A percentile compares a stretch with the other conserved stretches of the same genome.
Conservation (phyloP, 2,329 filamentous ascomycete genomes). For the Tolypocladium tropicale region DNA sequence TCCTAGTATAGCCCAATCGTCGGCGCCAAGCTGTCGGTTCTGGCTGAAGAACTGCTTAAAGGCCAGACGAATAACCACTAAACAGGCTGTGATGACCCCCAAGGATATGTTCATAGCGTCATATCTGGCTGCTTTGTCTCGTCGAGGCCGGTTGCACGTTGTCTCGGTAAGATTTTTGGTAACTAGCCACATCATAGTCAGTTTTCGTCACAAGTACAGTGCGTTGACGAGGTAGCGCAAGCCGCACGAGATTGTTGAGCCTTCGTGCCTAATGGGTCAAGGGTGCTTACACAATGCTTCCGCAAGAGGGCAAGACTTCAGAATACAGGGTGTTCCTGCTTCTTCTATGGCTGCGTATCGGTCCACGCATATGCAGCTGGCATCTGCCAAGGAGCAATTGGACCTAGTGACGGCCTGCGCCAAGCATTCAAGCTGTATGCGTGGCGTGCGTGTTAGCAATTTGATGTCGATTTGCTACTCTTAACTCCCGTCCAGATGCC, state of each 20-base stretch:
- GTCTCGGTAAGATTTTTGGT: slow-evolving; percentile 1
- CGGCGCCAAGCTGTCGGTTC: not conserved
- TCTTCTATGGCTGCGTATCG: not conserved
- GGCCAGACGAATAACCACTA: not conserved
- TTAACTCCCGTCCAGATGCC: not conserved
- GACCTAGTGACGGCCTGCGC: not conserved
- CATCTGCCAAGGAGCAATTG: not conserved
- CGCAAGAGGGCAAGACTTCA: not conserved
- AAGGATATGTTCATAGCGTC: not conserved
- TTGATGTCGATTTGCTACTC: not conserved
- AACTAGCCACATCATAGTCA: not conserved
- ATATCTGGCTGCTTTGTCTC: not conserved
- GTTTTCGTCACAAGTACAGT: not conserved
- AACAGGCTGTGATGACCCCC: not conserved
- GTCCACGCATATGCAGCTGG: not conserved
- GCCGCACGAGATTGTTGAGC: not conserved
- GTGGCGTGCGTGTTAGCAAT: not conserved
- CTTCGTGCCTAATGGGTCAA: not conserved
- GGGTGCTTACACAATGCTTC: not conserved
- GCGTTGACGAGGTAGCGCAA: not conserved
- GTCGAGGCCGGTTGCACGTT: not conserved
- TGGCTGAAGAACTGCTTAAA: not conserved
- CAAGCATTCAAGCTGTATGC: not conserved
- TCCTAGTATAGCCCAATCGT: not conserved
- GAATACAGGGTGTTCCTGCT: not conserved